Evolutionary conservation across 2,329 filamentous ascomycete species (phyloP).

Genomic region (Beauveria asiatica): DNA sequence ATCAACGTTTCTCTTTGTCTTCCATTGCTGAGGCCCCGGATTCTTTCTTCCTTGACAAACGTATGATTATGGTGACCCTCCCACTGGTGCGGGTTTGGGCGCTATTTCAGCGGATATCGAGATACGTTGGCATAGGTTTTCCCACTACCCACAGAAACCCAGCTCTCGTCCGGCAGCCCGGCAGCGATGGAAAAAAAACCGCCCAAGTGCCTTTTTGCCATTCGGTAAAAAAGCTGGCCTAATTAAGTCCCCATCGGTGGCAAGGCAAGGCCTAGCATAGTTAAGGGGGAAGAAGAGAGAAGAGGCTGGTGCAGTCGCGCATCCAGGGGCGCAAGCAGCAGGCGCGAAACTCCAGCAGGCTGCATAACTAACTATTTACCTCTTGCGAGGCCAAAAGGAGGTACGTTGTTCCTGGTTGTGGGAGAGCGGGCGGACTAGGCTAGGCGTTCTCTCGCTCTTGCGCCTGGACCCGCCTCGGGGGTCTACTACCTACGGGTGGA

Average conservation of each 20-base stretch:
- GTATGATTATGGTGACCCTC: not conserved
- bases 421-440: not conserved
- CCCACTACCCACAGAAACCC: not conserved
- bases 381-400: too few species aligned
- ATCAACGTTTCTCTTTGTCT: too few species aligned
- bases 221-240: too few species aligned
- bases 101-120: constrained; percentile 1
- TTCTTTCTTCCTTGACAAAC: not conserved
- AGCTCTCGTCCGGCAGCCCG: not conserved
- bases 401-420: not conserved
- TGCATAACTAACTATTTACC: too few species aligned
- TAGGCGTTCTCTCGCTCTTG: not conserved
- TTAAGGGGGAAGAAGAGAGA: not conserved
- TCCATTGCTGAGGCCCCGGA: not conserved
- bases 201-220: not conserved
- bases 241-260: not conserved
- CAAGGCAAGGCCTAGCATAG: not conserved
- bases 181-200: not conserved
- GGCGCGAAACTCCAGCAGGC: not conserved
- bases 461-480: not conserved
- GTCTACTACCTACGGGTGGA: not conserved
- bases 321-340: not conserved
- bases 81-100: not conserved
- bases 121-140: not conserved
- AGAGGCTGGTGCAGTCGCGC: not conserved